Evolutionary conservation across 495 filamentous ascomycete genomes (phyloP).

Genomic region (Lepidopterella palustris): DNA sequence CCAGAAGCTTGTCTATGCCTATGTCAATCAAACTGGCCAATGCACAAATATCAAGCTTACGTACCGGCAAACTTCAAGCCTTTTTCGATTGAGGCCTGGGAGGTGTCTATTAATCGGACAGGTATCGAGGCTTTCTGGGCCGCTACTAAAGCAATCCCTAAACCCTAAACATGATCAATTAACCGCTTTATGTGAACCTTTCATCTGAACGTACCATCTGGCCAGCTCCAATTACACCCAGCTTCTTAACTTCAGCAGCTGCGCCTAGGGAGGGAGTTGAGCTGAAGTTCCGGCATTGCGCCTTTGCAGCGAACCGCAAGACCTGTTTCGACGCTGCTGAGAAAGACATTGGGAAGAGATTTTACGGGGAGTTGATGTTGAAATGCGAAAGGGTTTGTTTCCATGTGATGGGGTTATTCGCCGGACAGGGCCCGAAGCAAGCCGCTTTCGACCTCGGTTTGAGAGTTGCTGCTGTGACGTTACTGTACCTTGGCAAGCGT

Average conservation of each 20-base stretch:
- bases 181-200: background rate
- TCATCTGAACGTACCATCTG: constrained; percentile 56
- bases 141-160: constrained; percentile 94
- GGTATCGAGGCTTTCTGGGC: constrained; percentile 77
- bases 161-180: constrained; percentile 55
- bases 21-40: background rate
- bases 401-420: background rate
- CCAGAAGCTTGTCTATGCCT: constrained; percentile 71
- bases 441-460: constrained; percentile 3
- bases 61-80: constrained; percentile 70
- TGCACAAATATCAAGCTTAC: background rate
- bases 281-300: constrained; percentile 47
- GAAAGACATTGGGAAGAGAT: constrained; percentile 14
- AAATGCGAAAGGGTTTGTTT: no score
- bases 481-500: constrained; percentile 16
- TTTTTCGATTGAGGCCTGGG: constrained; percentile 82
- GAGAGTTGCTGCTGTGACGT: background rate
- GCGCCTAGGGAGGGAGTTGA: constrained; percentile 39
- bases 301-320: constrained; percentile 13
- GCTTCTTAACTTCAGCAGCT: constrained; percentile 72
- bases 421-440: constrained; percentile 6
- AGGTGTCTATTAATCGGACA: constrained; percentile 81
- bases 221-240: constrained; percentile 91
- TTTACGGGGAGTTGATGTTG: no score
- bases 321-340: constrained; percentile 16